Evolutionary conservation across 2,329 filamentous ascomycete genomes (phyloP), one percentile per base, ranked within the genome.

Genomic region (Colletotrichum sp.): DNA sequence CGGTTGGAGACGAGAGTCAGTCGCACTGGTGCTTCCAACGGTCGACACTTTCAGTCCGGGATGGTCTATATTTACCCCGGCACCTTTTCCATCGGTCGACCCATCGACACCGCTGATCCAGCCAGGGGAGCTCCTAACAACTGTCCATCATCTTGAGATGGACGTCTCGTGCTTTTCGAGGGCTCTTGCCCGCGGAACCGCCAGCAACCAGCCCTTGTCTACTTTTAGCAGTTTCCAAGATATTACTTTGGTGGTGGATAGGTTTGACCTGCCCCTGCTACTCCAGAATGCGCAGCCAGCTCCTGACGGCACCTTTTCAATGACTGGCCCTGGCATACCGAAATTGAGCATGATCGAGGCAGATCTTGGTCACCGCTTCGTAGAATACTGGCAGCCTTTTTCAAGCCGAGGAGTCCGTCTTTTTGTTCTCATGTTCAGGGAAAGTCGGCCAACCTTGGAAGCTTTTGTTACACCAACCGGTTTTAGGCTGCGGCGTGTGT

Each of bases 341-440:
- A 4, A 13, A 52, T 5, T 52, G 44, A 22, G n/a, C 12, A 22
- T 52, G n/a, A 52, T 22, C 3, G n/a, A 52, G 44, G 44, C n/a
- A 5, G 44, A 52, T 13, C 44, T 52, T 5, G 44, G 44, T 8
- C 44, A 52, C 44, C 44, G 11, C 44, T 52, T 52, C 3, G 6
- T 52, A 22, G 44, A 52, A 0, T 52, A 52, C 8, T 52, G 44
- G n/a, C 44, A 52, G 6, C 44, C 44, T 52, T 52, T 52, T 22
- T 12, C 44, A 22, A 52, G 11, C 44, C 44, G 44, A 25, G 44
- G 44, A 52, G 44, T 52, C 6, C 44, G 44, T 22, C n/a, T 52
- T 52, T 52, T 52, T 22, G 44, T 52, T 13, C 0, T 0, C 11
- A 25, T 52, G n/a, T 25, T 22, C 6, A 0, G 44, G 0, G n/a